Percentiles rank a stretch among this genome's conserved stretches.
Conservation (phyloP, 2,329 filamentous ascomycete genomes). For the Cladophialophora psammophila region DNA sequence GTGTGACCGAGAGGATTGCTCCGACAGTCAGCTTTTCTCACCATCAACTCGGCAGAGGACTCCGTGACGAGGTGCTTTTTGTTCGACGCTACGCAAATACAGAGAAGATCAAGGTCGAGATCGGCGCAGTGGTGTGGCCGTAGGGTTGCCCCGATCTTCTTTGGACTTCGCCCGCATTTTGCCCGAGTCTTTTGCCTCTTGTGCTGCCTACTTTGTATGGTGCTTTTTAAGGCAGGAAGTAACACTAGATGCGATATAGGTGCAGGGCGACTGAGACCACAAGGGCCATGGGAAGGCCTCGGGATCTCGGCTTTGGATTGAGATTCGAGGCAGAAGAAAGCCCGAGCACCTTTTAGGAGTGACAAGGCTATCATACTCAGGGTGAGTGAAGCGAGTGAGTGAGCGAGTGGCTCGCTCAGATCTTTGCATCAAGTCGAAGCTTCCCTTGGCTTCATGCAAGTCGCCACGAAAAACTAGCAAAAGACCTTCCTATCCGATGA, state of each 20-base stretch:
- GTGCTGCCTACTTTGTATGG: not conserved
- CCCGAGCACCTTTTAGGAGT: not conserved
- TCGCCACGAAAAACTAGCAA: constrained; percentile 6
- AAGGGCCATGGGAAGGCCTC: not conserved
- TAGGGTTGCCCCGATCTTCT: not conserved
- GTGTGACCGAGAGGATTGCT: not conserved
- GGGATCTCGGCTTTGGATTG: not conserved
- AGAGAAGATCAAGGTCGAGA: not conserved
- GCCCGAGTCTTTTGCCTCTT: not conserved
- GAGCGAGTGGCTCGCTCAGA: not conserved
- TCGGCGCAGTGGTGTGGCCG: not conserved
- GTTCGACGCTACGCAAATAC: not conserved
- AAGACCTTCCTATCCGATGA: not conserved
- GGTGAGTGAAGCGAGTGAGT: not conserved
- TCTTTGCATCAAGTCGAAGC: constrained; percentile 18
- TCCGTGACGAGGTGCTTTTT: not conserved
- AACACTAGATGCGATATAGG: not conserved
- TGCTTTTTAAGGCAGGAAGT: not conserved
- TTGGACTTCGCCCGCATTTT: not conserved
- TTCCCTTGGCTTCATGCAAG: constrained; percentile 12
- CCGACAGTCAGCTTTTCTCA: not conserved
- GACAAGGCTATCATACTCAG: not conserved
- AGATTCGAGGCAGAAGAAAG: not conserved
- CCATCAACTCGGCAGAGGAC: not conserved
- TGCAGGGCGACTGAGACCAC: not conserved